phyloP scores from a whole-genome alignment of 306 rosid genomes.

The Acacia confusa region DNA sequence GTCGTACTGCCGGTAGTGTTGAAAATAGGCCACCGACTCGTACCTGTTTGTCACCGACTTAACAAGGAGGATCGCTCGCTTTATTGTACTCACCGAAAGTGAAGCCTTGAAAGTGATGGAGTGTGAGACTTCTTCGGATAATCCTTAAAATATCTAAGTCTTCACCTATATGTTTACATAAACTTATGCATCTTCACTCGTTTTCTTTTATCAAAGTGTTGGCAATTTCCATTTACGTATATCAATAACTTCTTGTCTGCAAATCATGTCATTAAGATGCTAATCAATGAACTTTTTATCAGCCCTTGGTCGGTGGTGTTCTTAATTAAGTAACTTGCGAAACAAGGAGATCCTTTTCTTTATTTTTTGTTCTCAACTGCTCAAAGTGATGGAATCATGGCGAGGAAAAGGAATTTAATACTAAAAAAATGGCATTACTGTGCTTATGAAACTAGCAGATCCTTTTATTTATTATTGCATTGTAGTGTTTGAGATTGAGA shows the following conservation, averaged over 20 bases:
- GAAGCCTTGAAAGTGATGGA: background rate
- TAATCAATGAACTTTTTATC: background rate
- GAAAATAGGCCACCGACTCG: background rate
- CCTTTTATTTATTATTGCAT: too few species aligned
- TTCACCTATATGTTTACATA: background rate
- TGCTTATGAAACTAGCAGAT: too few species aligned
- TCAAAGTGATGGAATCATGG: background rate
- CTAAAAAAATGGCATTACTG: too few species aligned
- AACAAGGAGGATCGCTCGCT: background rate
- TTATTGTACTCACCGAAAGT: conserved; percentile 50
- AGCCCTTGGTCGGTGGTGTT: background rate
- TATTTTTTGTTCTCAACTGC: too few species aligned
- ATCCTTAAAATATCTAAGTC: background rate
- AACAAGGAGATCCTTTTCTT: too few species aligned
- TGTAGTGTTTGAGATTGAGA: too few species aligned
- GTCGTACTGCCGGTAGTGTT: background rate
- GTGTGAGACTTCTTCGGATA: conserved; percentile 2
- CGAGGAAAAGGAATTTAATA: background rate
- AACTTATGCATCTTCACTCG: background rate
- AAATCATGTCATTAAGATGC: background rate
- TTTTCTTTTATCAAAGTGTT: background rate
- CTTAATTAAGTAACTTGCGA: background rate
- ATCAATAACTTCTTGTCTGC: background rate
- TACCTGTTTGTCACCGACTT: background rate
- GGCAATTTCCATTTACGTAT: background rate